Evolutionary conservation across 1,284 basidiomycete genomes (phyloP), one percentile per base, ranked within the genome.

Genomic region (Pseudozyma sp.): DNA sequence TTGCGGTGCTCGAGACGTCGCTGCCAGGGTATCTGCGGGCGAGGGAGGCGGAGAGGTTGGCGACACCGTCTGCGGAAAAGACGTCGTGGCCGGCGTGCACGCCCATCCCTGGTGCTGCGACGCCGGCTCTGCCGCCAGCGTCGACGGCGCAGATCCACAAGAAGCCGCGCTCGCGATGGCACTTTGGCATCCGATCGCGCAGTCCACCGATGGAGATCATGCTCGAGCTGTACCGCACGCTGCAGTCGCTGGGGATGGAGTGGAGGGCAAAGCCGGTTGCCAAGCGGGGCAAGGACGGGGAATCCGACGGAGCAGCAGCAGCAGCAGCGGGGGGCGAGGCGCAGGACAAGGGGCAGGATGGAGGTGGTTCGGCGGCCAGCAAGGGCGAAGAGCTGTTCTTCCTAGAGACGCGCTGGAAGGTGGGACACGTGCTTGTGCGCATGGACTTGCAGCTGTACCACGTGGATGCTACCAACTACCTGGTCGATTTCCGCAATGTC

Each of bases 141-240:
- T 30, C 46, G 6, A 55, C 68, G 5, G 60, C 78, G 47, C 68
- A 72, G 55, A 68, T 71, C 7, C 58, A 66, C 43, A 70, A 63
- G 54, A 66, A 75, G 39, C 58, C 73, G 9, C 66, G 80, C 29
- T 78, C 92, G 91, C 81, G 80, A 14, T 99, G 97, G 97, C 97
- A 99, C 85, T 99, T 98, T 83, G 96, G 97, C 6, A 99, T 99
- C 46, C 89, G 96, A 39, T 94, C 93, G 75, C 89, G 94, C 60
- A 94, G 92, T 64, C 94, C 94, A 46, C 96, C 96, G 19, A 97
- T 98, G 94, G 96, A 98, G 85, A 96, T 99, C 46, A 97, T 99
- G 95, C 87, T 97, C 29, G 96, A 98, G 87, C 97, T 99, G 61
- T 99, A 99, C 86, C 88, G 93, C 68, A 97, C 95, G 55, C 86